A percentile compares a stretch with the other conserved stretches of the same genome.
These are phyloP conservation scores for Hypoxylon lienhwacheense DNA, from an alignment of 495 filamentous ascomycete species.

Conservation along the genomic window DNA sequence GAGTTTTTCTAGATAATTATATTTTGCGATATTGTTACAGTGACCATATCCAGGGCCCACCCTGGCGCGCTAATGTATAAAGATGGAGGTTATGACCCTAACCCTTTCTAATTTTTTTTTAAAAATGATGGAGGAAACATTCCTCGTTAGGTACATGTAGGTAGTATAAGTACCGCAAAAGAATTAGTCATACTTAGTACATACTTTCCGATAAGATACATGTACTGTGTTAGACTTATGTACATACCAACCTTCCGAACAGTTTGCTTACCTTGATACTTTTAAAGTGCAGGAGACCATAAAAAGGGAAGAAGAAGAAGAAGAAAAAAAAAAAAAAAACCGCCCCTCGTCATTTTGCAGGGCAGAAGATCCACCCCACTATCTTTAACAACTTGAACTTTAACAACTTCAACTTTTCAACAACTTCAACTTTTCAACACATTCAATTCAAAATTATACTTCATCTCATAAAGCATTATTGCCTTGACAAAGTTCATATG, in stretches of 20 bases:
- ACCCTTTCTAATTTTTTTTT: constrained; percentile 21
- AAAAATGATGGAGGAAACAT: neutral
- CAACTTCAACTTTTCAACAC: neutral
- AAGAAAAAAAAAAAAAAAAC: no score
- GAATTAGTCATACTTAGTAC: no score
- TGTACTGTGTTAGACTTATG: no score
- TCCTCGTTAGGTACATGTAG: neutral
- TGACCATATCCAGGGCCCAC: no score
- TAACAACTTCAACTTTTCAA: neutral
- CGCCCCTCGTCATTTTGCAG: constrained; percentile 18
- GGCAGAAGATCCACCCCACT: constrained; percentile 21
- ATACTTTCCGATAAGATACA: no score
- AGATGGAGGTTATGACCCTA: constrained; percentile 25
- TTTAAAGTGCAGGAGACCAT: neutral
- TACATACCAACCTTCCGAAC: constrained; percentile 9
- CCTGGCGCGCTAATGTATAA: no score
- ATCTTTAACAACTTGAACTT: neutral
- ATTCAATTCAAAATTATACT: no score
- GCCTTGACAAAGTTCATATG: neutral
- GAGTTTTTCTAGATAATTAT: no score
- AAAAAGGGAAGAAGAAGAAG: no score
- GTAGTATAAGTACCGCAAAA: no score
- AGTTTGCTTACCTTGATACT: constrained; percentile 3
- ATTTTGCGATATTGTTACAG: no score
- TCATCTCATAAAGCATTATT: neutral